phyloP scores from a whole-genome alignment of 2,329 filamentous ascomycete species.

The Monilinia vaccinii-corymbosi region DNA sequence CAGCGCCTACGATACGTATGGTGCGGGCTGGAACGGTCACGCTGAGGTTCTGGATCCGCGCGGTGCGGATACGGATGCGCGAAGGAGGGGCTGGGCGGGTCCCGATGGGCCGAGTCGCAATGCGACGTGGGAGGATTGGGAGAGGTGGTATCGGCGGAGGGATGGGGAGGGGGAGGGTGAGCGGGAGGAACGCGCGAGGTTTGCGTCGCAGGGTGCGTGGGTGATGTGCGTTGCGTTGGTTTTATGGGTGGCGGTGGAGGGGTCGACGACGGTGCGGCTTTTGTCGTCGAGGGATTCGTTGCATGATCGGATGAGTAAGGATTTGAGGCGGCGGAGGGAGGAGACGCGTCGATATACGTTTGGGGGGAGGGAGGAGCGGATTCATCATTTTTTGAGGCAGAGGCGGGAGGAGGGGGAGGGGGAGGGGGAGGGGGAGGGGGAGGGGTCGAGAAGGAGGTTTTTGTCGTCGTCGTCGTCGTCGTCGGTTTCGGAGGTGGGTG shows the following conservation, averaged over 20 bases:
- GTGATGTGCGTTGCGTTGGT: slow-evolving; percentile 61
- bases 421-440: too few relatives aligned
- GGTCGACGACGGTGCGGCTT: slow-evolving; percentile 51
- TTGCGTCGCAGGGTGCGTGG: slow-evolving; percentile 74
- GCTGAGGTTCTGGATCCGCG: slow-evolving; percentile 28
- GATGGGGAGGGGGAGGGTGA: slow-evolving; percentile 39
- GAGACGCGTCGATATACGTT: slow-evolving; percentile 43
- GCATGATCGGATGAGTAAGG: slow-evolving; percentile 56
- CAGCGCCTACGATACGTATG: slow-evolving; percentile 71
- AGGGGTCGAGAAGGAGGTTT: too few relatives aligned
- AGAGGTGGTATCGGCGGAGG: slow-evolving; percentile 62
- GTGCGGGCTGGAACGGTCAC: slow-evolving; percentile 64
- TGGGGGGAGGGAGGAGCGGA: slow-evolving; percentile 52
- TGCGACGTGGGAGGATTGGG: slow-evolving; percentile 98
- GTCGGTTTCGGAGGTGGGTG: slow-evolving; percentile 37
- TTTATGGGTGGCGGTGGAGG: slow-evolving; percentile 59
- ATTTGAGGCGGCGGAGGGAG: slow-evolving; percentile 46
- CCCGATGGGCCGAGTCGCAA: slow-evolving; percentile 50
- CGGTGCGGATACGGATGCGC: slow-evolving; percentile 17
- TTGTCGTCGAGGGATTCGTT: slow-evolving; percentile 58
- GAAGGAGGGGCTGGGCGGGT: slow-evolving; percentile 22
- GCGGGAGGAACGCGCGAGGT: too few relatives aligned
- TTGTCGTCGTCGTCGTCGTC: slow-evolving; percentile 37
- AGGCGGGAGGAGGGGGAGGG: slow-evolving; percentile 38
- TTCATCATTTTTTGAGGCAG: slow-evolving; percentile 69